Conservation (phyloP, 306 rosid genomes). For the Sesbania bispinosa region DNA sequence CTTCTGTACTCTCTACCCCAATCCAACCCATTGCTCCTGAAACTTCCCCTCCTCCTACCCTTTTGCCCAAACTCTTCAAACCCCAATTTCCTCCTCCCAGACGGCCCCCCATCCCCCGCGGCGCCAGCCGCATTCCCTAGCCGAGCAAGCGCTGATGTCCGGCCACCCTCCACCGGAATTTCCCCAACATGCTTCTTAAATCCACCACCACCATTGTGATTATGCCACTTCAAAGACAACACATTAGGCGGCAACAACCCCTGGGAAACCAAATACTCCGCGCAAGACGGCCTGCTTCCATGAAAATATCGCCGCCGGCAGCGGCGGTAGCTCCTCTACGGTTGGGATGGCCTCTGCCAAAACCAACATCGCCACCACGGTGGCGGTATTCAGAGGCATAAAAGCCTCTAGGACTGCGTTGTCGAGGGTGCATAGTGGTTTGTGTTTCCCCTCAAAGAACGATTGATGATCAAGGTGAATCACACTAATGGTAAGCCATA, state of each 20-base stretch:
- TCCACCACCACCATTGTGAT: neutral
- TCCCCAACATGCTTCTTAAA: slow-evolving; percentile 47
- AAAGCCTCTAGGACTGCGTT: slow-evolving; percentile 40
- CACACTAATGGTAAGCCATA: too few species aligned
- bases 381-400: slow-evolving; percentile 37
- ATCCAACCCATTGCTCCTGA: slow-evolving; percentile 53
- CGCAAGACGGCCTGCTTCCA: slow-evolving; percentile 96
- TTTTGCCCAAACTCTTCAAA: slow-evolving; percentile 56
- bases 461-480: neutral
- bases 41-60: slow-evolving; percentile 56
- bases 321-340: slow-evolving; percentile 3
- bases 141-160: slow-evolving; percentile 62
- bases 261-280: slow-evolving; percentile 84
- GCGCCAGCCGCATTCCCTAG: slow-evolving; percentile 43
- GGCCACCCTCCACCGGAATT: slow-evolving; percentile 50
- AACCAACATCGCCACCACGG: neutral
- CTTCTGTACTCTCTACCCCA: slow-evolving; percentile 67
- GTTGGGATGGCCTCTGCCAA: slow-evolving; percentile 20
- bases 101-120: slow-evolving; percentile 3
- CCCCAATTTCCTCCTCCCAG: slow-evolving; percentile 56
- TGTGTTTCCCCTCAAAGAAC: neutral
- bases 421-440: slow-evolving; percentile 33
- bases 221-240: slow-evolving; percentile 52
- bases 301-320: slow-evolving; percentile 44
- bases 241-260: slow-evolving; percentile 67